Percentiles rank a stretch among this genome's conserved stretches.
Conservation (phyloP, 176 grass and related monocot genomes). For the Raddia guianensis region DNA sequence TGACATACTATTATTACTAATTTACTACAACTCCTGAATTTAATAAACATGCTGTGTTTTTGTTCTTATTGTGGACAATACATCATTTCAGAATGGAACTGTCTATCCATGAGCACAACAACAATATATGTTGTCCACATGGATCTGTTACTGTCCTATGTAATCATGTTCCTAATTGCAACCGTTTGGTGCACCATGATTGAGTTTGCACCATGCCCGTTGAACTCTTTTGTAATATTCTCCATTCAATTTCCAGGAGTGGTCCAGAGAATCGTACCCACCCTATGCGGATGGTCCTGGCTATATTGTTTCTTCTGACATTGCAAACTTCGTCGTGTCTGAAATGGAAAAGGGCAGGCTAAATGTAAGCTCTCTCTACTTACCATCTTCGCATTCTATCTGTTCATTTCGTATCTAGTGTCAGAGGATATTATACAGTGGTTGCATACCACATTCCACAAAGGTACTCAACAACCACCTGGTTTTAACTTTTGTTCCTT, state of each 20-base stretch:
- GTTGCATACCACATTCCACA: constrained; percentile 10
- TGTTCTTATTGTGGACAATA: constrained; percentile 15
- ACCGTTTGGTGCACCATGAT: constrained; percentile 26
- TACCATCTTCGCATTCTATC: neutral
- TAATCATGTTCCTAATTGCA: constrained; percentile 22
- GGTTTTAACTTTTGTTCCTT: constrained; percentile 22
- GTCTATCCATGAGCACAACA: constrained; percentile 29
- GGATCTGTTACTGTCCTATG: constrained; percentile 33
- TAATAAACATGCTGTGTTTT: neutral
- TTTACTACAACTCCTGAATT: neutral
- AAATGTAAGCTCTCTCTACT: constrained; percentile 49
- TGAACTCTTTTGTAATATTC: constrained; percentile 36
- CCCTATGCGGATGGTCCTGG: constrained; percentile 71
- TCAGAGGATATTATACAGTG: constrained; percentile 17
- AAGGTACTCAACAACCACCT: constrained; percentile 16
- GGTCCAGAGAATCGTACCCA: constrained; percentile 60
- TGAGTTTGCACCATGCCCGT: constrained; percentile 21
- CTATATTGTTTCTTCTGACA: constrained; percentile 71
- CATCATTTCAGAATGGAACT: neutral
- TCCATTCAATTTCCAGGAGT: constrained; percentile 58
- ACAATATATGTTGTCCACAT: constrained; percentile 2
- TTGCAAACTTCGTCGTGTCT: constrained; percentile 53
- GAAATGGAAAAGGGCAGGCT: constrained; percentile 56
- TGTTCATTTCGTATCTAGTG: constrained; percentile 20
- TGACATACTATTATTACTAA: neutral